phyloP scores from a whole-genome alignment of 805 yeast species.

The Candida takata region DNA sequence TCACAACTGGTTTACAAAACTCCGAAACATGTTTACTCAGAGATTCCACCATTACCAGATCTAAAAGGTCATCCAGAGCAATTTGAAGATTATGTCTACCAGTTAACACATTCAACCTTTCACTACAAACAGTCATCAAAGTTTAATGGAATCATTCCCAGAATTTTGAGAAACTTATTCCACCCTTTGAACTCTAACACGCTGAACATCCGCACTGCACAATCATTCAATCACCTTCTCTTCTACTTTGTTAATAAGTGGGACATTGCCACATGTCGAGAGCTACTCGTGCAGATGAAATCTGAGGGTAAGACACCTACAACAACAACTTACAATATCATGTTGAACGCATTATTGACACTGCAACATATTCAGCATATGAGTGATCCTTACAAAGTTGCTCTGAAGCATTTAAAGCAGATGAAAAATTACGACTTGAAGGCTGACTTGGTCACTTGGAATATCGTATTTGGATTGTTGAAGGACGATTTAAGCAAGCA shows the following conservation, averaged over 20 bases:
- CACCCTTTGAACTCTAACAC: constrained; percentile 32
- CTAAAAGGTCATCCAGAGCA: constrained; percentile 20
- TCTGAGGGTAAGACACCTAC: constrained; percentile 27
- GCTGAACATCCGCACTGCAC: constrained; percentile 23
- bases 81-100: constrained; percentile 29
- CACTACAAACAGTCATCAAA: constrained; percentile 30
- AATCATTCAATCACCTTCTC: constrained; percentile 32
- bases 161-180: constrained; percentile 32
- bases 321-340: constrained; percentile 32
- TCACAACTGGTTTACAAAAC: background rate
- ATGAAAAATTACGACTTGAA: constrained; percentile 25
- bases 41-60: constrained; percentile 31
- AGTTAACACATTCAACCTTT: constrained; percentile 31
- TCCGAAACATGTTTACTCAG: constrained; percentile 22
- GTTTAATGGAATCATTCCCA: constrained; percentile 31
- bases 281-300: constrained; percentile 34
- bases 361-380: constrained; percentile 25
- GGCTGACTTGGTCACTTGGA: constrained; percentile 35
- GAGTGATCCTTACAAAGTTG: constrained; percentile 23
- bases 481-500: constrained; percentile 29
- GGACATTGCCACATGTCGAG: constrained; percentile 36
- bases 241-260: constrained; percentile 31
- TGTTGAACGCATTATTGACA: constrained; percentile 26
- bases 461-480: constrained; percentile 26
- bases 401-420: constrained; percentile 24